Evolutionary conservation across 176 grass and related monocot species (phyloP).

Genomic region (Otatea glauca): DNA sequence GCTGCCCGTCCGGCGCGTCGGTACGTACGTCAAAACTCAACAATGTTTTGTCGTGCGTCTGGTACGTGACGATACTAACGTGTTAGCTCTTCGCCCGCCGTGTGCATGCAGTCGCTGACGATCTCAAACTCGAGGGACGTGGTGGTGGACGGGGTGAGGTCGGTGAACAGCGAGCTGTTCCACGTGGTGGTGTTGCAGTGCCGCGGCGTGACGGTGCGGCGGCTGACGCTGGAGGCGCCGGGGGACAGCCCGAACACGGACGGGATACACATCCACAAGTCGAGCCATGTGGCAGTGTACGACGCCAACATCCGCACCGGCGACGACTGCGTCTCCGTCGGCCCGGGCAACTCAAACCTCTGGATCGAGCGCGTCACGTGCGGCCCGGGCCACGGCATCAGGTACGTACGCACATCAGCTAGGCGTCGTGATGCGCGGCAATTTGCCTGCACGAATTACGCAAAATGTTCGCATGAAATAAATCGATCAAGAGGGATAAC

Average conservation of each 20-base stretch:
- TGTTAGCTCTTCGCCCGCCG: neutral
- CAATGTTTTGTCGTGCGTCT: too few relatives aligned
- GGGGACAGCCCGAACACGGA: conserved; percentile 88
- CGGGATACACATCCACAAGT: conserved; percentile 87
- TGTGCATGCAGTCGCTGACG: conserved; percentile 63
- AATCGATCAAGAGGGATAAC: neutral
- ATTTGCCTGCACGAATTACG: conserved; percentile 1
- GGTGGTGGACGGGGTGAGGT: conserved; percentile 60
- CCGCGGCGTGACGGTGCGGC: conserved; percentile 53
- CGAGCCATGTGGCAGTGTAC: conserved; percentile 60
- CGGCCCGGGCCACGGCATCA: conserved; percentile 94
- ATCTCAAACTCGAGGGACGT: conserved; percentile 76
- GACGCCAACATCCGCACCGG: conserved; percentile 72
- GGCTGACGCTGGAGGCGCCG: conserved; percentile 64
- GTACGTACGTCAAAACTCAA: conserved; percentile 33
- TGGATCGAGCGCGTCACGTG: conserved; percentile 89
- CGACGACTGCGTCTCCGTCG: conserved; percentile 94
- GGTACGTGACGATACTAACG: neutral
- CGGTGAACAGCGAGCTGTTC: conserved; percentile 77
- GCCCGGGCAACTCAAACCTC: conserved; percentile 70
- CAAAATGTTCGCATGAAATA: neutral
- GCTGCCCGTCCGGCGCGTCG: conserved; percentile 59
- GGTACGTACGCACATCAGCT: conserved; percentile 39
- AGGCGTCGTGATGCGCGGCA: neutral
- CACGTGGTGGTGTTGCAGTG: conserved; percentile 76